Percentiles rank a stretch among this genome's conserved stretches.
phyloP scores from a whole-genome alignment of 805 yeast genomes.

The Hanseniaspora lindneri region DNA sequence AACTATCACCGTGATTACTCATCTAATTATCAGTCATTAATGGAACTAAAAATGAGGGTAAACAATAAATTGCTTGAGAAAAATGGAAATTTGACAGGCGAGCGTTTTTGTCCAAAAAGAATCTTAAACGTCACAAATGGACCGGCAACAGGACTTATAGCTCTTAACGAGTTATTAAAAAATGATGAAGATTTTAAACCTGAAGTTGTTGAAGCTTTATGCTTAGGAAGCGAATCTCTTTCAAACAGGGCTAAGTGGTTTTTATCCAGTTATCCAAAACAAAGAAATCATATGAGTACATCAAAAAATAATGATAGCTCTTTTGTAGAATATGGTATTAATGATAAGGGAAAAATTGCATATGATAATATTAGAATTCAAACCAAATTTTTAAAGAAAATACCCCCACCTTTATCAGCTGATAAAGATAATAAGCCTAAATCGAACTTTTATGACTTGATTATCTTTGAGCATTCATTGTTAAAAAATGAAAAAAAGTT shows the following conservation, averaged over 20 bases:
- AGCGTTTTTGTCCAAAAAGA: slow-evolving; percentile 45
- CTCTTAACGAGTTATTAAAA: slow-evolving; percentile 63
- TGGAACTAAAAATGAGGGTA: slow-evolving; percentile 49
- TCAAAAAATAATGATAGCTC: slow-evolving; percentile 18
- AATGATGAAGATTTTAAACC: slow-evolving; percentile 49
- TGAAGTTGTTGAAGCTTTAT: slow-evolving; percentile 52
- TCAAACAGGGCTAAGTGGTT: slow-evolving; percentile 65
- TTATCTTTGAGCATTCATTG: slow-evolving; percentile 72
- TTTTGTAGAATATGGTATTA: slow-evolving; percentile 25
- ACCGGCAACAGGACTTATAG: slow-evolving; percentile 85
- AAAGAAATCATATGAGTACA: slow-evolving; percentile 33
- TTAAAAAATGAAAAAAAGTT: slow-evolving; percentile 47
- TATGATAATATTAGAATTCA: slow-evolving; percentile 42
- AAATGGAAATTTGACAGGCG: neutral
- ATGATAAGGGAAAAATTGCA: slow-evolving; percentile 43
- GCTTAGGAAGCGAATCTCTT: slow-evolving; percentile 65
- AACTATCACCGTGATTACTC: slow-evolving; percentile 74
- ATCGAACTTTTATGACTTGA: slow-evolving; percentile 56
- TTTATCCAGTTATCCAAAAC: slow-evolving; percentile 48
- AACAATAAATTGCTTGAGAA: slow-evolving; percentile 29
- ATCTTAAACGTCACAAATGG: slow-evolving; percentile 79
- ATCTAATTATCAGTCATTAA: slow-evolving; percentile 49
- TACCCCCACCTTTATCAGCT: slow-evolving; percentile 31
- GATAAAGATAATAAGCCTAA: neutral
- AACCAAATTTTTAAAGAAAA: slow-evolving; percentile 43